phyloP scores from a whole-genome alignment of 305 asterid species.

The Fraxinus sp. region DNA sequence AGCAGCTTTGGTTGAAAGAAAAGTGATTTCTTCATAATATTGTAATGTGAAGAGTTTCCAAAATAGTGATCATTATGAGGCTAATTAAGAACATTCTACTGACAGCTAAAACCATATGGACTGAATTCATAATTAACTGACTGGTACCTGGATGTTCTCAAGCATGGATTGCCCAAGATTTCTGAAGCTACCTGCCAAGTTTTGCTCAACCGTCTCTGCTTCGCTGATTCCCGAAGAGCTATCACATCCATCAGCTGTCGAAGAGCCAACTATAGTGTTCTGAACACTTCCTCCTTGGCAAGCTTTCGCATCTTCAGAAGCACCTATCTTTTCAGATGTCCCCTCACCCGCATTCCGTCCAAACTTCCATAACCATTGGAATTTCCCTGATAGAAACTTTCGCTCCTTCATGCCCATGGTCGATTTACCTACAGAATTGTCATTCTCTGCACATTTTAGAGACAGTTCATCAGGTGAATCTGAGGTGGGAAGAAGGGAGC shows the following conservation, averaged over 20 bases:
- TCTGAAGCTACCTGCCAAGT: slow-evolving; percentile 55
- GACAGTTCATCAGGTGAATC: slow-evolving; percentile 35
- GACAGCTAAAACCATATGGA: neutral
- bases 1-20: neutral
- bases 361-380: slow-evolving; percentile 74
- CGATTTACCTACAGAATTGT: slow-evolving; percentile 35
- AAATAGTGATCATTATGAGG: neutral
- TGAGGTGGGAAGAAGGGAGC: slow-evolving; percentile 38
- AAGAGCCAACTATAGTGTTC: slow-evolving; percentile 21
- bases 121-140: neutral
- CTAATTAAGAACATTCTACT: neutral
- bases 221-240: slow-evolving; percentile 42
- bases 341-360: slow-evolving; percentile 58
- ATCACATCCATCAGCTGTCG: slow-evolving; percentile 32
- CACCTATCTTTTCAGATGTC: slow-evolving; percentile 37
- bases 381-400: slow-evolving; percentile 54
- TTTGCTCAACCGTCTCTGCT: slow-evolving; percentile 69
- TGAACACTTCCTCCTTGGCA: slow-evolving; percentile 32
- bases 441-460: slow-evolving; percentile 33
- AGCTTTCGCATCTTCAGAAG: slow-evolving; percentile 38
- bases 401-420: slow-evolving; percentile 37
- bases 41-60: neutral
- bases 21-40: neutral
- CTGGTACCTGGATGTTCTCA: slow-evolving; percentile 80
- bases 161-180: slow-evolving; percentile 87